Evolutionary conservation across 768 basidiomycete genomes (phyloP).

Genomic region (Cystobasidium onofrii): DNA sequence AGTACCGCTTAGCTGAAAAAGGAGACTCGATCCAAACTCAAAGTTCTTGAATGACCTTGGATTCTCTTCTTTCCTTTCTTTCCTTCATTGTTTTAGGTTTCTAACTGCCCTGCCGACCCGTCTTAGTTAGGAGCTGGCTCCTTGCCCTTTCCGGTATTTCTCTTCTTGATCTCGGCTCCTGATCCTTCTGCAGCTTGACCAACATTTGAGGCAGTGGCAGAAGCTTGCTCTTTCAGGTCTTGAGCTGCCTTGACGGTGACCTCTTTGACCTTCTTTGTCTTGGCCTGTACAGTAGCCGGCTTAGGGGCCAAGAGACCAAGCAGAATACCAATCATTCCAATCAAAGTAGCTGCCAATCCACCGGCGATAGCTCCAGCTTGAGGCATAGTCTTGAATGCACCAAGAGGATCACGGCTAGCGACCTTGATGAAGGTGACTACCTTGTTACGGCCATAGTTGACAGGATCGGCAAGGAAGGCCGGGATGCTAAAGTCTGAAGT

Average conservation of each 20-base stretch:
- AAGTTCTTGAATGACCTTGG: no score
- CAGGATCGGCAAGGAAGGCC: constrained; percentile 63
- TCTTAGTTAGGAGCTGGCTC: constrained; percentile 8
- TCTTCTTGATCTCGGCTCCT: constrained; percentile 33
- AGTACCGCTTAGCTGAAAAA: no score
- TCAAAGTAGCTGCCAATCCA: constrained; percentile 65
- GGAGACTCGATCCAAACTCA: no score
- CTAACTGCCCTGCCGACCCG: neutral
- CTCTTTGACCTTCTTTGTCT: constrained; percentile 44
- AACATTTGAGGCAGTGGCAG: constrained; percentile 42
- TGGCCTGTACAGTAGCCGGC: constrained; percentile 41
- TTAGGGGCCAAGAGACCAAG: constrained; percentile 62
- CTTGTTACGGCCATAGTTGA: constrained; percentile 69
- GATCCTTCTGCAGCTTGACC: constrained; percentile 37
- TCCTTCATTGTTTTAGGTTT: neutral
- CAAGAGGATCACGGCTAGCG: constrained; percentile 64
- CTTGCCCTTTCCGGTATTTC: constrained; percentile 18
- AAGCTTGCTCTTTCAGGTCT: constrained; percentile 40
- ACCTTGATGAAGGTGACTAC: constrained; percentile 71
- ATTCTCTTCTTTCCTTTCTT: no score
- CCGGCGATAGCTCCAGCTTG: constrained; percentile 68
- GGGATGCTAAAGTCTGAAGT: constrained; percentile 47
- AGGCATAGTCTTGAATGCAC: constrained; percentile 78
- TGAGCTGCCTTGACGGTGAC: constrained; percentile 57
- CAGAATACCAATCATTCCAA: constrained; percentile 70